Base-by-base conservation (phyloP, 140 eudicot species). In the Bidens hawaiensis region DNA sequence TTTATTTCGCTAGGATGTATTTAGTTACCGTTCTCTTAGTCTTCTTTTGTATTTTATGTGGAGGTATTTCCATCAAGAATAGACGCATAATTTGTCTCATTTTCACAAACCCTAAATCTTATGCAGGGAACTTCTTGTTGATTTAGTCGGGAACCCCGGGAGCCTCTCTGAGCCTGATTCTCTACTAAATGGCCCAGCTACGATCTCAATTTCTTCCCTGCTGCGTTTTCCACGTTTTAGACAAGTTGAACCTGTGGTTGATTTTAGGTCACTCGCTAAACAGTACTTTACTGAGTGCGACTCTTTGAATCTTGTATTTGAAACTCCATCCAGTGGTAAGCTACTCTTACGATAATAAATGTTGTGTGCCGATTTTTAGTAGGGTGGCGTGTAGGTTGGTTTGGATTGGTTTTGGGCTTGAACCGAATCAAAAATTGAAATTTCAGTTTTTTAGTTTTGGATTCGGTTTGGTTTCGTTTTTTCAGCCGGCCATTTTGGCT, bases 111-210 rank as follows among this genome's bases (percentile, higher is more conserved):
- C 11, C 31, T 57, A 25, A 31, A 25, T 51, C 6, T 62, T 67
- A 24, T 62, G 56, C 76, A 80, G 85, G 72, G 85, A 80, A 38
- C 74, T 67, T 57, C 57, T 71, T 56, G 79, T 80, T 67, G 85
- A 80, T 80, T 61, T 80, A 67, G 50, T 80, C 17, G 85, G 85
- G 56, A 67, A 61, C 42, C 85, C 85, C 1, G 85, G 85, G 70
- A 60, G 60, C 75, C 80, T 80, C 6, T 65, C 38, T 28, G 75
- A 49, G 73, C 85, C 85, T 9, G 85, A 76, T 54, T 72, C 85
- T 16, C 30, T 76, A 68, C 73, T 80, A 49, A 76, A 80, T 72
- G 82, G 85, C 54, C 76, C 74, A 43, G 67, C 85, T 53, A 71
- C 85, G 30, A 67, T 80, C 62, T 61, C 75, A 70, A 69, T 80